Conservation (phyloP, 2,329 filamentous ascomycete species). For the Aspergillus awamori region DNA sequence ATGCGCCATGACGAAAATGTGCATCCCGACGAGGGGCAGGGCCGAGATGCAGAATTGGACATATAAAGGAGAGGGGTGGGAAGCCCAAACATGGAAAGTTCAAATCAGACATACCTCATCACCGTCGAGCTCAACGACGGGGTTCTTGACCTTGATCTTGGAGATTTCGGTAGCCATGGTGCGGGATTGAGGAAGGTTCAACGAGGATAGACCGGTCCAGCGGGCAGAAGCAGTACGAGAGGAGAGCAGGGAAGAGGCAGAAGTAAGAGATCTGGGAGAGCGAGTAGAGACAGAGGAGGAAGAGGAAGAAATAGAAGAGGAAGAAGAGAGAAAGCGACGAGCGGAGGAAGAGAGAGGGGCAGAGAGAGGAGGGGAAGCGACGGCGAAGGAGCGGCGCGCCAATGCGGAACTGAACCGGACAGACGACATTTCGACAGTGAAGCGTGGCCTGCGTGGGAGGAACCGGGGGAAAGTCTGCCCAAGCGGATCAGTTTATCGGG, state of each 20-base stretch:
- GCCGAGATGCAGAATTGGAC: slow-evolving; percentile 9
- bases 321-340: slow-evolving; percentile 26
- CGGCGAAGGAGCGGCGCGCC: slow-evolving; percentile 38
- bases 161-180: slow-evolving; percentile 54
- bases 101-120: slow-evolving; percentile 55
- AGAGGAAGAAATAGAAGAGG: slow-evolving; percentile 31
- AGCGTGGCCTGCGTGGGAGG: slow-evolving; percentile 7
- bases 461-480: slow-evolving; percentile 10
- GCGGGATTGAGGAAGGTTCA: slow-evolving; percentile 43
- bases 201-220: slow-evolving; percentile 33
- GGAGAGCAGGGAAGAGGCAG: slow-evolving; percentile 26
- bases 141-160: slow-evolving; percentile 99
- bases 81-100: not conserved
- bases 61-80: slow-evolving; percentile 13
- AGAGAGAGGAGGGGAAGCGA: slow-evolving; percentile 32
- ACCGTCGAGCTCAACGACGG: slow-evolving; percentile 95
- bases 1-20: slow-evolving; percentile 31
- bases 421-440: slow-evolving; percentile 31
- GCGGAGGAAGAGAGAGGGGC: slow-evolving; percentile 28
- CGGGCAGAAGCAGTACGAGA: slow-evolving; percentile 29
- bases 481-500: slow-evolving; percentile 17
- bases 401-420: slow-evolving; percentile 45
- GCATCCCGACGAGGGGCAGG: slow-evolving; percentile 19
- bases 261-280: slow-evolving; percentile 32
- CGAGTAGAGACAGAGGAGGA: slow-evolving; percentile 30